Evolutionary conservation across 805 yeast genomes (phyloP).

Genomic region (Spathaspora hagerdaliae): DNA sequence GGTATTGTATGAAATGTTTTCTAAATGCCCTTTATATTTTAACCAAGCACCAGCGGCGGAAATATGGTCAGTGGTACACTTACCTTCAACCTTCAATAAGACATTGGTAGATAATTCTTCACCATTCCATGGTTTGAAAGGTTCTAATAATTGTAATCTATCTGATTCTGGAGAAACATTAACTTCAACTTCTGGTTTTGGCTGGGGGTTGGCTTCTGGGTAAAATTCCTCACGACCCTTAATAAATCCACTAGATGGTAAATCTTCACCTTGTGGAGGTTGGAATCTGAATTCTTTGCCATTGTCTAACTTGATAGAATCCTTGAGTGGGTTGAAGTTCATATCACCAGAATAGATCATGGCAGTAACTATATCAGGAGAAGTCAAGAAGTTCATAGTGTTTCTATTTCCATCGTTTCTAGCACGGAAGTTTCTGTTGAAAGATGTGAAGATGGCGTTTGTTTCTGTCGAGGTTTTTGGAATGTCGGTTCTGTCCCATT

Average conservation of each 20-base stretch:
- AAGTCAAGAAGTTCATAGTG: conserved; percentile 96
- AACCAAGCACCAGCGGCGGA: conserved; percentile 99
- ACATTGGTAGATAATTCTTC: conserved; percentile 75
- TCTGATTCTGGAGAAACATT: conserved; percentile 85
- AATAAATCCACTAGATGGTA: conserved; percentile 75
- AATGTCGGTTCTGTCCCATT: conserved; percentile 93
- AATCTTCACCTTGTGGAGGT: conserved; percentile 80
- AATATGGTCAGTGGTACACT: conserved; percentile 97
- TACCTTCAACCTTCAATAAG: conserved; percentile 89
- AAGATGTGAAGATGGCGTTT: conserved; percentile 92
- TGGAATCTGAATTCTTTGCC: conserved; percentile 75
- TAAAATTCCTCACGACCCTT: conserved; percentile 72
- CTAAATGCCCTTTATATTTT: conserved; percentile 96
- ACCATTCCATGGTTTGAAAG: conserved; percentile 84
- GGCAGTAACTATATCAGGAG: conserved; percentile 97
- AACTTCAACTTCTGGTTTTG: conserved; percentile 55
- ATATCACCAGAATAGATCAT: conserved; percentile 93
- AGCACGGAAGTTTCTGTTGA: conserved; percentile 96
- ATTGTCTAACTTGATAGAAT: conserved; percentile 64
- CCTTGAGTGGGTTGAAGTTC: conserved; percentile 87
- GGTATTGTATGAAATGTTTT: conserved; percentile 92
- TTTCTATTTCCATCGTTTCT: conserved; percentile 98
- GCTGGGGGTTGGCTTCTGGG: conserved; percentile 66
- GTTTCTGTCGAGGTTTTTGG: conserved; percentile 57
- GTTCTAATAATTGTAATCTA: conserved; percentile 86